Percentiles rank a stretch among this genome's conserved stretches.
Conservation (phyloP, 106 monocot species). For the Agapanthus africanus region DNA sequence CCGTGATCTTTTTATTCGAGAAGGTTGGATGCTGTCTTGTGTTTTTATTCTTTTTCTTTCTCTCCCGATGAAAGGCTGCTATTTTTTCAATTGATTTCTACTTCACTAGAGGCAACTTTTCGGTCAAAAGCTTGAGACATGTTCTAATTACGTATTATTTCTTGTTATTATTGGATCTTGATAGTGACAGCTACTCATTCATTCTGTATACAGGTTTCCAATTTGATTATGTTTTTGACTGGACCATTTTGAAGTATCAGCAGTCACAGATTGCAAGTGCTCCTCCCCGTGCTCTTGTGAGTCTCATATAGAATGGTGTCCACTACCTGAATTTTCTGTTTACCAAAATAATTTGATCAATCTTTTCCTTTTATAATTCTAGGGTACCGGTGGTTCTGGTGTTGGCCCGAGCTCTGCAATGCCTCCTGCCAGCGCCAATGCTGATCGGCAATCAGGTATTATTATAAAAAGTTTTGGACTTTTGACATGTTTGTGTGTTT, state of each 20-base stretch:
- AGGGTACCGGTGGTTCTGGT: slow-evolving; percentile 31
- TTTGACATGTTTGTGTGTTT: neutral
- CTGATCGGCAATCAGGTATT: slow-evolving; percentile 67
- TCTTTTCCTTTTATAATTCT: neutral
- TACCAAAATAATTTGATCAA: neutral
- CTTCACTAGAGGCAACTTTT: neutral
- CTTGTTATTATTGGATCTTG: neutral
- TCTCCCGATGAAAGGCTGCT: too few species aligned
- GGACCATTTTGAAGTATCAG: slow-evolving; percentile 98
- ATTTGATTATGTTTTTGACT: slow-evolving; percentile 99
- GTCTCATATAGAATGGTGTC: neutral
- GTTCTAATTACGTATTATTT: neutral
- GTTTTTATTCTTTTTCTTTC: too few species aligned
- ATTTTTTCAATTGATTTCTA: neutral
- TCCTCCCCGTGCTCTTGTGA: slow-evolving; percentile 68
- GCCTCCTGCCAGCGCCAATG: slow-evolving; percentile 31
- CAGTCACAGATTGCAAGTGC: slow-evolving; percentile 73
- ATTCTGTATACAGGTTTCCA: slow-evolving; percentile 66
- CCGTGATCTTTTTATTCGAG: slow-evolving; percentile 91
- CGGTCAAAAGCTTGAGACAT: neutral
- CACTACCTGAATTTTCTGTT: neutral
- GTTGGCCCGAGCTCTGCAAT: slow-evolving; percentile 61
- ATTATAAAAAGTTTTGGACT: neutral
- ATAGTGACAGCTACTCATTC: neutral
- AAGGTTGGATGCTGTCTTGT: slow-evolving; percentile 36